Base-by-base conservation (phyloP, 768 basidiomycete species). In the Psilocybe cubensis region DNA sequence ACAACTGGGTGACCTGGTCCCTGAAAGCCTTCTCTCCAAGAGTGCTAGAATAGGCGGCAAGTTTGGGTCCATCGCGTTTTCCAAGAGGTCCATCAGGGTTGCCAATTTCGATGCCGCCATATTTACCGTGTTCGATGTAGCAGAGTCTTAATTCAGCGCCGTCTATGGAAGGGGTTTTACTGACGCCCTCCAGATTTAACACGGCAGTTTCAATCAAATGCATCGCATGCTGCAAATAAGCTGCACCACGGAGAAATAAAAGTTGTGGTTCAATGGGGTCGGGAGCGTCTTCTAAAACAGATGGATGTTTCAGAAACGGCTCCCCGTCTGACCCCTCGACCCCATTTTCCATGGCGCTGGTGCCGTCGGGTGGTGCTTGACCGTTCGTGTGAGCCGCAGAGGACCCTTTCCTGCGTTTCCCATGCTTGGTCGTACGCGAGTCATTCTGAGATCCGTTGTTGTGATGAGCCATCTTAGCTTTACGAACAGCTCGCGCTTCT, bases 191-290 rank as follows among this genome's bases (percentile, higher is more conserved):
- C 23, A 94, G 75, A 56, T 80, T 74, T 58, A 95, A 73, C 4
- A 92, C 81, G 0, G 85, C 84, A 27, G 78, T 74, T 70, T 96
- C 94, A 60, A 95, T 88, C 25, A 92, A 74, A 67, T 79, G 77
- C 3, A 92, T 75, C 0, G 90, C 91, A 25, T 93, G 87, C 62
- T 92, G 91, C 2, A 95, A 79, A 71, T 91, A 88, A 2, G 92
- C 86, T 3, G 91, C 87, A 2, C 89, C 94, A 44, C 94, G 87
- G 25, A 92, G 76, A 74, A 96, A 96, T 27, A 93, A 73, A 21
- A 91, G 75, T 65, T 95, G 94, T 0, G 86, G 87, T 67, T 96
- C 94, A 54, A 95, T 85, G 33, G 94, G 91, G 56, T 94, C 91
- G 0, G 94, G 93, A 10, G 91, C 88, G 60, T 89, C 86, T 4